A percentile compares a stretch with the other conserved stretches of the same genome.
These are phyloP conservation scores for Sphagnum contortum DNA, from an alignment of 225 moss, liverwort and hornwort genomes.

Conservation along the genomic window DNA sequence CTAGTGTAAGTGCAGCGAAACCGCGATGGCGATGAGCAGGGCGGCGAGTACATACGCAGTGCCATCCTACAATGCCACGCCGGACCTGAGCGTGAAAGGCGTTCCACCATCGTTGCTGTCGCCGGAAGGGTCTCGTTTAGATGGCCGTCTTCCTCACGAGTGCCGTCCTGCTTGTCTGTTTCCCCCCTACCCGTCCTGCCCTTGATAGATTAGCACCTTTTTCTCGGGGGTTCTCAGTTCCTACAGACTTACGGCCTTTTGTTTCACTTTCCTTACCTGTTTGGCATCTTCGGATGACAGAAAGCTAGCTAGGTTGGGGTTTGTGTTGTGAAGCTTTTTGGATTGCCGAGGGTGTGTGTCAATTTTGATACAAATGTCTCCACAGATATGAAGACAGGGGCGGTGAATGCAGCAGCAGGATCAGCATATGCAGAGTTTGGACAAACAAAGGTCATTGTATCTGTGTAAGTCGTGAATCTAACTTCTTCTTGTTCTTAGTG, in stretches of 20 bases:
- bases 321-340: too few species aligned
- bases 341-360: not conserved
- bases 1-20: too few species aligned
- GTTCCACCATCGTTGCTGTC: conserved; percentile 28
- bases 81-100: conserved; percentile 8
- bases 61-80: not conserved
- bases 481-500: not conserved
- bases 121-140: conserved; percentile 38
- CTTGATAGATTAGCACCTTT: not conserved
- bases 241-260: too few species aligned
- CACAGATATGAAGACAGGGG: conserved; percentile 62
- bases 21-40: too few species aligned
- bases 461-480: conserved; percentile 32
- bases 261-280: too few species aligned
- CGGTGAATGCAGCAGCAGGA: conserved; percentile 75
- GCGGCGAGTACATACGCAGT: not conserved
- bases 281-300: too few species aligned
- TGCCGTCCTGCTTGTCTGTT: conserved; percentile 45
- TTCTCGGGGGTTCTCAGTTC: not conserved
- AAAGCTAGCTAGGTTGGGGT: too few species aligned
- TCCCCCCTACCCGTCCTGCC: not conserved
- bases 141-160: conserved; percentile 51
- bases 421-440: conserved; percentile 92
- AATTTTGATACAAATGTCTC: not conserved
- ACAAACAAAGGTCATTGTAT: conserved; percentile 91